Evolutionary conservation across 2,329 filamentous ascomycete genomes (phyloP).

Genomic region (Rutstroemia sp.): DNA sequence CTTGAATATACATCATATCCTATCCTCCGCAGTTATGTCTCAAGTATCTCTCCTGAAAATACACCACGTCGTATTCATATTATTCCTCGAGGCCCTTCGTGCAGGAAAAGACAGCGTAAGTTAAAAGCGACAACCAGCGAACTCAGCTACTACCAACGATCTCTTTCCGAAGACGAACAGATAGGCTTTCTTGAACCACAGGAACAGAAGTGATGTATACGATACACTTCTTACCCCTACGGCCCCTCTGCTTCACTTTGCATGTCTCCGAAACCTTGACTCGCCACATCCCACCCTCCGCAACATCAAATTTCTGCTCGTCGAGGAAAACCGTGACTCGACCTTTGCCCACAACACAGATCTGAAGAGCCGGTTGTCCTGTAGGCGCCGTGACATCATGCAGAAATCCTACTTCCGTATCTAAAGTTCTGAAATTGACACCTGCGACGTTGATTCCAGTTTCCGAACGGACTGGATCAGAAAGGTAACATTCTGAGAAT

Average conservation of each 20-base stretch:
- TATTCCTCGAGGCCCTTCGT: neutral
- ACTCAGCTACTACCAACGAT: neutral
- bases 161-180: neutral
- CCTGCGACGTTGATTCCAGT: slow-evolving; percentile 11
- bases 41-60: too few relatives aligned
- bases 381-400: neutral
- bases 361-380: neutral
- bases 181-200: neutral
- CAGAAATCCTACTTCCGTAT: neutral
- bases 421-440: slow-evolving; percentile 13
- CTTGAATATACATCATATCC: too few relatives aligned
- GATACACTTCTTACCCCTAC: neutral
- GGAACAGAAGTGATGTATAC: neutral
- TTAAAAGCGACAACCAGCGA: neutral
- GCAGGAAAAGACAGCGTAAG: neutral
- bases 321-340: slow-evolving; percentile 15
- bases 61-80: neutral
- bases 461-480: neutral
- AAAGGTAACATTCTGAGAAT: slow-evolving; percentile 18
- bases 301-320: slow-evolving; percentile 12
- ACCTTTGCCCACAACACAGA: slow-evolving; percentile 17
- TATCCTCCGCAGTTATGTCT: too few relatives aligned
- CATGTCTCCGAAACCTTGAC: slow-evolving; percentile 15
- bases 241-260: slow-evolving; percentile 1
- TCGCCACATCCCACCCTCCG: slow-evolving; percentile 17